A percentile compares a stretch with the other conserved stretches of the same genome.
phyloP scores from a whole-genome alignment of 2,329 filamentous ascomycete genomes.

The Neopestalotiopsis rosae region DNA sequence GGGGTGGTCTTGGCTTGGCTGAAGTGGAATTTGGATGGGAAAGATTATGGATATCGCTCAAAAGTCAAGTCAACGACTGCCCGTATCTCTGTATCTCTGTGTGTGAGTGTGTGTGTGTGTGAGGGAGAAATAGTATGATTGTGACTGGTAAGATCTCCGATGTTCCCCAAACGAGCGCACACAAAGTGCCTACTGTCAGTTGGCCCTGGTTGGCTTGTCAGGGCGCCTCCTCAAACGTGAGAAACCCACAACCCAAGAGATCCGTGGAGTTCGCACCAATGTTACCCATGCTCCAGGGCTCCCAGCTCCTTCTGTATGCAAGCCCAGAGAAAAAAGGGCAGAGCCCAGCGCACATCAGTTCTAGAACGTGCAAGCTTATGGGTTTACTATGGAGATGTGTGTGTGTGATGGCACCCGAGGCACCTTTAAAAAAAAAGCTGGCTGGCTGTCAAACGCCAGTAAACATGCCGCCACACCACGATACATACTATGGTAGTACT shows the following conservation, averaged over 20 bases:
- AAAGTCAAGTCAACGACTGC: too few relatives aligned
- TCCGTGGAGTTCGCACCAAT: background rate
- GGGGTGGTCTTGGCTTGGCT: too few relatives aligned
- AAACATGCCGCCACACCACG: background rate
- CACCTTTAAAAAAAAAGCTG: background rate
- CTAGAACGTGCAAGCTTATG: background rate
- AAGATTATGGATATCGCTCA: too few relatives aligned
- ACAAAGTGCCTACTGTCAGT: background rate
- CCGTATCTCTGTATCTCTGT: too few relatives aligned
- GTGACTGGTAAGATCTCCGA: background rate
- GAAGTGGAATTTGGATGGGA: too few relatives aligned
- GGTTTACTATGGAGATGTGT: background rate
- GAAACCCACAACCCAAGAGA: background rate
- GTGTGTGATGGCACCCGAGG: background rate
- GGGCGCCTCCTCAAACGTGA: background rate
- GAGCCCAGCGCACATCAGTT: background rate
- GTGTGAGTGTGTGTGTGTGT: background rate
- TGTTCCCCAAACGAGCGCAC: background rate
- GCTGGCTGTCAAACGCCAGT: too few relatives aligned
- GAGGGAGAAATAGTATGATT: background rate
- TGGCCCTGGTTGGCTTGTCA: background rate
- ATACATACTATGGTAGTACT: background rate
- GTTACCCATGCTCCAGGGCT: background rate
- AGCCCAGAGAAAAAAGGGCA: background rate
- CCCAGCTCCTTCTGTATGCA: background rate